Evolutionary conservation across 163 green algal genomes (phyloP), one percentile per base, ranked within the genome.

Genomic region (Scenedesmus sp.): DNA sequence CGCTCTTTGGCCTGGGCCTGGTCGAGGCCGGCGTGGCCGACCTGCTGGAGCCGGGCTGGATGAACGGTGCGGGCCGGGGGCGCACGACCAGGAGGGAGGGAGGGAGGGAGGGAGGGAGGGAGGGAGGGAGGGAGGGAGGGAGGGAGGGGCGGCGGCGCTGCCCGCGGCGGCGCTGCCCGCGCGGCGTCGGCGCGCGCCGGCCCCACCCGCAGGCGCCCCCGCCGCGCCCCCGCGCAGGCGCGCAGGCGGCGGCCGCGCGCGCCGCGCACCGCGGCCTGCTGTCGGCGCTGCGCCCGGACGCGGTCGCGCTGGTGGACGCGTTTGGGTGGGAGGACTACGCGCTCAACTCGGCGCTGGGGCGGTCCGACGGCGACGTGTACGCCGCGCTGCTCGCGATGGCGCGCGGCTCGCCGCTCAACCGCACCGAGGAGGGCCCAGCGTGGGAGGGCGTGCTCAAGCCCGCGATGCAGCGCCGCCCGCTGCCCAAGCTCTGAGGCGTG

Each of bases 281-380:
- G 54, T n/a, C 42, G n/a, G 87, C 84, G 45, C 58, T 98, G 75
- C 87, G 94, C 22, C 90, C 92, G 56, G 89, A 98, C 71, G 95
- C 94, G 3, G 88, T 98, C 11, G 80, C 83, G 3, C 84, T 98
- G 78, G 93, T 96, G 48, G 95, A 98, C 78, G 84, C 86, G 14
- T 97, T 97, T 76, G 92, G 65, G 36, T 91, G 93, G 71, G 66
- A 88, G 26, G 93, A 98, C 87, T 97, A 97, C 77, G 54, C 90
- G 62, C 88, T 98, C 47, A 93, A 97, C 88, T 91, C 78, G n/a
- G 90, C 89, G 3, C 81, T 97, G 67, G 91, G 94, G 2, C 81
- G 90, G 0, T 7, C 13, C 14, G 93, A 98, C 70, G 93, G 94
- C 0, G 90, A 97, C 66, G 93, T 97, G 47, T 98, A 97, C 90